Evolutionary conservation across 441 rosid genomes (phyloP).

Genomic region (Arabidopsis hybrid): DNA sequence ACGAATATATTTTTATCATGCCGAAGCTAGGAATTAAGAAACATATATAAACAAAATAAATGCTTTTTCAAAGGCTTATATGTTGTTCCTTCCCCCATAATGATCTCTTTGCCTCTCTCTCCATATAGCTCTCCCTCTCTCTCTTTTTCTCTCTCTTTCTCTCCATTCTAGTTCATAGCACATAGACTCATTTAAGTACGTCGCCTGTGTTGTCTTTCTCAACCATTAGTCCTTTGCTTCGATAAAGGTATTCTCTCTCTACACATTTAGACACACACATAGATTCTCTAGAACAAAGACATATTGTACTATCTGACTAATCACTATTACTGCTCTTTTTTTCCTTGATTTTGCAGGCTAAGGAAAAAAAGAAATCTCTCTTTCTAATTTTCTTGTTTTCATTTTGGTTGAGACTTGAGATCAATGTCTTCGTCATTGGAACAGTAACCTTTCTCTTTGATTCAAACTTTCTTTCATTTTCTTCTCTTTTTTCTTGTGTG

Average conservation of each 20-base stretch:
- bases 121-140: neutral
- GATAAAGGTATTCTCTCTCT: conserved; percentile 44
- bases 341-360: conserved; percentile 39
- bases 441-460: conserved; percentile 37
- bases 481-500: conserved; percentile 22
- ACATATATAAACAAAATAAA: conserved; percentile 9
- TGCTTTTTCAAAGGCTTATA: conserved; percentile 25
- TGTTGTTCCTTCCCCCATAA: conserved; percentile 44
- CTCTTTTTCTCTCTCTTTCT: conserved; percentile 23
- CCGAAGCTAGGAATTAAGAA: neutral
- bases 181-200: conserved; percentile 51
- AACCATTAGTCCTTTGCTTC: conserved; percentile 47
- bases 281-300: conserved; percentile 47
- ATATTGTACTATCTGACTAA: conserved; percentile 35
- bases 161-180: conserved; percentile 44
- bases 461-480: conserved; percentile 29
- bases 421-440: conserved; percentile 39
- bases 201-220: conserved; percentile 65
- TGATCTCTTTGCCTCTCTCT: conserved; percentile 22
- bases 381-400: conserved; percentile 11
- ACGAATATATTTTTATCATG: neutral
- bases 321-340: conserved; percentile 19
- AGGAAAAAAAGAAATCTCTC: conserved; percentile 21
- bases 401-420: conserved; percentile 11
- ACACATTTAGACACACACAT: conserved; percentile 38